Percentiles rank a stretch among this genome's conserved stretches.
phyloP scores from a whole-genome alignment of 2,329 filamentous ascomycete genomes.

The Penicillium sp. region DNA sequence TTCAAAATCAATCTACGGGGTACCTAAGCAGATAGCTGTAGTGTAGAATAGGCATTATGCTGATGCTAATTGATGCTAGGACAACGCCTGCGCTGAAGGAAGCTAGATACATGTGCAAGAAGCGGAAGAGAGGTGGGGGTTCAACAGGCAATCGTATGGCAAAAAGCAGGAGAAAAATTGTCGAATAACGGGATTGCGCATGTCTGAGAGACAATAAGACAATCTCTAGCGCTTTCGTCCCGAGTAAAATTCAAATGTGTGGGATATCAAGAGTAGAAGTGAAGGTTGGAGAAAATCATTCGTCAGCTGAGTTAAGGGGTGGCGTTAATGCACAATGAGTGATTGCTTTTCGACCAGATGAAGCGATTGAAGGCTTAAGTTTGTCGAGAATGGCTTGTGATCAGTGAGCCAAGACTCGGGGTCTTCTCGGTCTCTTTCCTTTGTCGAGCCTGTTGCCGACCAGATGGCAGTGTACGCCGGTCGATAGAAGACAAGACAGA shows the following conservation, averaged over 20 bases:
- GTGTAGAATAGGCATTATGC: conserved; percentile 22
- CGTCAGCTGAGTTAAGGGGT: background rate
- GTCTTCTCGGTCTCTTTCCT: background rate
- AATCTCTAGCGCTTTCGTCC: background rate
- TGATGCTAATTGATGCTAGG: conserved; percentile 29
- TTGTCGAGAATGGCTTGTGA: background rate
- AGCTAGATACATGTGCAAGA: conserved; percentile 24
- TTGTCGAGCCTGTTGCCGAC: background rate
- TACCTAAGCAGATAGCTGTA: background rate
- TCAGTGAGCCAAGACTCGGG: background rate
- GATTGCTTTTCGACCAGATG: background rate
- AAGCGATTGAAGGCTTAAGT: background rate
- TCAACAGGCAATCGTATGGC: conserved; percentile 9
- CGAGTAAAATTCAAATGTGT: background rate
- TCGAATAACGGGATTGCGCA: conserved; percentile 5
- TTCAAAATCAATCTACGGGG: background rate
- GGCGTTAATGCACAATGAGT: background rate
- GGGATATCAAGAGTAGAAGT: conserved; percentile 4
- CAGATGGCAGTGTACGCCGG: background rate
- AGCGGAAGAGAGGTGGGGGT: conserved; percentile 1
- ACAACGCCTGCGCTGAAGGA: conserved; percentile 29
- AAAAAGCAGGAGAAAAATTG: conserved; percentile 9
- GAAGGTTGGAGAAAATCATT: conserved; percentile 4
- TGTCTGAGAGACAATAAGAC: conserved; percentile 2
- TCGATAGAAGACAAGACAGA: background rate